Base-by-base conservation (phyloP, 2,329 filamentous ascomycete genomes). In the Aphanocladium album region DNA sequence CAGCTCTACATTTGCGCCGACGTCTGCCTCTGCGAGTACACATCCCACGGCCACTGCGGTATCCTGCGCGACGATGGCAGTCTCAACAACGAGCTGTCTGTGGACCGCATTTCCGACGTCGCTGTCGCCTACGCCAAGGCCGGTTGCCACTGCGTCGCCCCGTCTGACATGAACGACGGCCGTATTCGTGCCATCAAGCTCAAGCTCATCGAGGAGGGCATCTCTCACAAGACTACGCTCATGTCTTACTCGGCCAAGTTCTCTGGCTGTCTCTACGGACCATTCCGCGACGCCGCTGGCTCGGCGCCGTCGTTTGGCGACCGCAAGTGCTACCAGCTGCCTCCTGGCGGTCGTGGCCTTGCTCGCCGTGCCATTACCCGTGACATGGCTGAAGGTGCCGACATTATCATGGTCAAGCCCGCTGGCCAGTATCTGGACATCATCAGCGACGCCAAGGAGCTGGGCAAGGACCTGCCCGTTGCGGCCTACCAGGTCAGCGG, bases 241-340 rank as follows among this genome's bases (percentile, higher is more conserved):
- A 98, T 99, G 95, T 96, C 92, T 5, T 99, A 99, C 77, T 92
- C 92, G 16, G 95, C 95, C 70, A 99, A 99, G 74, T 99, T 99
- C 77, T 93, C 90, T 23, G 95, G 95, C 50, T 98, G 93, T 73
- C 79, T 98, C 11, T 99, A 99, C 76, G 95, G 95, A 0, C 95
- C 95, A 14, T 99, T 99, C 84, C 89, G 95, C 63, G 95, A 99
- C 72, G 95, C 95, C 9, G 95, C 95, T 21, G 93, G 93, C 56
- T 97, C 93, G 2, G 83, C 83, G 12, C 95, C 95, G 2, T 91
- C 89, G 0, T 98, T 98, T 69, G 95, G 95, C 65, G 95, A 99
- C 77, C 87, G 95, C 68, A 89, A 90, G 73, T 98, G 95, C 83
- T 99, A 99, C 79, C 95, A 99, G 78, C 84, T 99, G 12, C 95